Percentiles rank a stretch among this genome's conserved stretches.
Conservation (phyloP, 768 basidiomycete genomes). For the Leccinum sublutescens region DNA sequence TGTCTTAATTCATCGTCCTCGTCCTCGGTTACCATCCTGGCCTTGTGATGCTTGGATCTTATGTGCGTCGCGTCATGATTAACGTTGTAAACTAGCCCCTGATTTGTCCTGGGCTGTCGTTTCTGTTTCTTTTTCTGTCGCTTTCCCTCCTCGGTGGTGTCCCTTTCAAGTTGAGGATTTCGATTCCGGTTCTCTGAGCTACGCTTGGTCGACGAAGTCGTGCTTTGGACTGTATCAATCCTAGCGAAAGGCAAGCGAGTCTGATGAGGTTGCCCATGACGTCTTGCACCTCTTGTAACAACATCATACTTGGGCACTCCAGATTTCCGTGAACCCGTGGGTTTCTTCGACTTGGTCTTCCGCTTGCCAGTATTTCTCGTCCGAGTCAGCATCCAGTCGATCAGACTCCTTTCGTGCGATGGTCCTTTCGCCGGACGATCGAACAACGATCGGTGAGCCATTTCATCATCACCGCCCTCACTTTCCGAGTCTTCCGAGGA, state of each 20-base stretch:
- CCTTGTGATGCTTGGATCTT: conserved; percentile 25
- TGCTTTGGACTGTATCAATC: conserved; percentile 10
- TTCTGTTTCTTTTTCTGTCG: conserved; percentile 26
- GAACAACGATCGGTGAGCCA: conserved; percentile 36
- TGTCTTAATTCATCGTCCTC: conserved; percentile 45
- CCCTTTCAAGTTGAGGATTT: conserved; percentile 7
- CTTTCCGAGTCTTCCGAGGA: conserved; percentile 17
- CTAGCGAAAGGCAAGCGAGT: conserved; percentile 37
- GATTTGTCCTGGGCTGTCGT: conserved; percentile 29
- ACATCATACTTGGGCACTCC: conserved; percentile 34
- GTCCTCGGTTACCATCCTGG: conserved; percentile 39
- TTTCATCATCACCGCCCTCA: conserved; percentile 28
- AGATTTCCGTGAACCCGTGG: conserved; percentile 11
- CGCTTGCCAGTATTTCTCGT: conserved; percentile 27
- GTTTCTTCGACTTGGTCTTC: conserved; percentile 16
- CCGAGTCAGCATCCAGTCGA: conserved; percentile 67
- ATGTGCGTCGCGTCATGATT: conserved; percentile 39
- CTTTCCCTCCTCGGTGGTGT: conserved; percentile 5
- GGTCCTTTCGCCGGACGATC: conserved; percentile 23
- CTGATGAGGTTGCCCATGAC: conserved; percentile 37
- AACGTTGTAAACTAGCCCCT: conserved; percentile 38
- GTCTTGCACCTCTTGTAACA: conserved; percentile 36
- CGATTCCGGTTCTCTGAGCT: conserved; percentile 10
- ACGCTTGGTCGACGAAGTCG: conserved; percentile 7
- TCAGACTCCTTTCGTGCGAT: conserved; percentile 45